Evolutionary conservation across 1,284 basidiomycete genomes (phyloP), one percentile per base, ranked within the genome.

Genomic region (Irpex sp.): DNA sequence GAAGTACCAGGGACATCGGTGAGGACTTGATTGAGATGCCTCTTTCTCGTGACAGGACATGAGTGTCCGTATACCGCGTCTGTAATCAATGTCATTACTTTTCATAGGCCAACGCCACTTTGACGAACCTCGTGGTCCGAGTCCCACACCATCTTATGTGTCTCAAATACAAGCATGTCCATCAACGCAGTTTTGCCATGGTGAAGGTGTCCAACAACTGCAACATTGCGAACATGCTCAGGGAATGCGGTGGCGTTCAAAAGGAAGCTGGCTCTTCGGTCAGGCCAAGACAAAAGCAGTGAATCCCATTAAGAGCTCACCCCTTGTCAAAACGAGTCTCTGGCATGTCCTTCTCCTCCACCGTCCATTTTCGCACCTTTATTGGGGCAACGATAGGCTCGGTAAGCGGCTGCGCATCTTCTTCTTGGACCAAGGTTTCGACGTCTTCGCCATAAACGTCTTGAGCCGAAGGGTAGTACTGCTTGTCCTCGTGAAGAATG

Each of bases 111-210:
- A 51, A 58, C 68, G 64, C 59, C 43, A 56, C 65, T 61, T 60
- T 64, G 65, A 81, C 88, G 72, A 66, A 95, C 93, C 70, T 89
- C 87, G 70, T 87, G 83, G 77, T 97, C 95, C 33, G 93, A 87
- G 72, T 97, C 93, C 92, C 95, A 97, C 5, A 89, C 83, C 66
- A 99, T 80, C 75, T 95, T 93, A 77, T 99, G 97, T 0, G 97
- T 99, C 78, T 99, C 95, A 68, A 94, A 92, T 1, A 97, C 89
- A 64, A 99, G 86, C 93, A 97, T 97, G 75, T 99, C 97, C 83
- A 99, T 79, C 49, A 99, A 78, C 0, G 93, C 90, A 0, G 97
- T 98, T 81, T 99, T 99, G 71, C 97, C 97, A 71, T 99, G 97
- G 74, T 99, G 97, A 54, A 99, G 78, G 74, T 98, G 96, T 2